Conservation (phyloP, 257 asterid genomes). For the Paulownia fortunei region DNA sequence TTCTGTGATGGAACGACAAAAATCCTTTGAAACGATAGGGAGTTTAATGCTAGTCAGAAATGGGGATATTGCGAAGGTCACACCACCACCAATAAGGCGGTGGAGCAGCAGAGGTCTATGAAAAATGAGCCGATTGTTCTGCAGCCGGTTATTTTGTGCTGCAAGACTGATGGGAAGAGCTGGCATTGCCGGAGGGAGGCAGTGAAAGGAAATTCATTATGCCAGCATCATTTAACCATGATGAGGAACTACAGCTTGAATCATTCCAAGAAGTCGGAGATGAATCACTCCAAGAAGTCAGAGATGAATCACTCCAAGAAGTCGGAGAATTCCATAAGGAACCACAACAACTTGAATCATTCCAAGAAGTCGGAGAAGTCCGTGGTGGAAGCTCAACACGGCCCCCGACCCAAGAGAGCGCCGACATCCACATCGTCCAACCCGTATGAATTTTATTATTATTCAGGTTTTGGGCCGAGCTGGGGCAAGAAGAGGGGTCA, state of each 20-base stretch:
- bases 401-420: slow-evolving; percentile 42
- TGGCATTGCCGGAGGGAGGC: slow-evolving; percentile 64
- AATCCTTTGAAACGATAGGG: too few species aligned
- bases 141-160: slow-evolving; percentile 28
- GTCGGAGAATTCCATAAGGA: too few species aligned
- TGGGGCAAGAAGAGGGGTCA: slow-evolving; percentile 72
- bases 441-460: slow-evolving; percentile 65
- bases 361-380: slow-evolving; percentile 36
- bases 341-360: slow-evolving; percentile 21
- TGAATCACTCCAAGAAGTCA: too few species aligned
- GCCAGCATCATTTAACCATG: slow-evolving; percentile 53
- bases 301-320: too few species aligned
- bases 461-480: slow-evolving; percentile 79
- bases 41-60: neutral
- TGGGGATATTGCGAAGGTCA: too few species aligned
- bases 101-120: neutral
- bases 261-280: too few species aligned
- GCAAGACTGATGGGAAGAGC: slow-evolving; percentile 66
- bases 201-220: slow-evolving; percentile 40
- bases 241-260: slow-evolving; percentile 35
- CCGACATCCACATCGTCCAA: slow-evolving; percentile 35
- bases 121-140: too few species aligned
- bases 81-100: neutral
- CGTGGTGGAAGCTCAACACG: slow-evolving; percentile 24
- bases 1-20: too few species aligned